A percentile compares a stretch with the other conserved stretches of the same genome.
Evolutionary conservation across 768 basidiomycete genomes (phyloP).

Genomic region (Boletus huronensis): DNA sequence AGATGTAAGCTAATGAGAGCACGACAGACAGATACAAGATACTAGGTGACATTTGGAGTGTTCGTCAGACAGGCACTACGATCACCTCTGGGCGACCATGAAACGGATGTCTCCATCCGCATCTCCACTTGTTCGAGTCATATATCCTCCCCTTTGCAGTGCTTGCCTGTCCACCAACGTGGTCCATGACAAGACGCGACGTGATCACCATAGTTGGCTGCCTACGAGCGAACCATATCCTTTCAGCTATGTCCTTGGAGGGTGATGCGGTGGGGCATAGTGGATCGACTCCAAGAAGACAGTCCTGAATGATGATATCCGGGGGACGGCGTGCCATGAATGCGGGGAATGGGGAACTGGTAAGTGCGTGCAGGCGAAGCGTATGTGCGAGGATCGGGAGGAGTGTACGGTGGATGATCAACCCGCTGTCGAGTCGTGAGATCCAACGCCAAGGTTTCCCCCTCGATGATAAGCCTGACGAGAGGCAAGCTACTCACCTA

Average conservation of each 20-base stretch:
- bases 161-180: conserved; percentile 38
- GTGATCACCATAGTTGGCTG: conserved; percentile 36
- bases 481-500: conserved; percentile 23
- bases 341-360: conserved; percentile 25
- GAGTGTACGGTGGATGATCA: conserved; percentile 38
- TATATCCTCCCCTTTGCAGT: conserved; percentile 32
- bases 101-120: conserved; percentile 46
- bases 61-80: conserved; percentile 31
- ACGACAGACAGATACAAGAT: background rate
- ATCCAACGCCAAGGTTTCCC: background rate
- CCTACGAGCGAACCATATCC: conserved; percentile 9
- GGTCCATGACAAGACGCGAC: conserved; percentile 41
- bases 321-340: conserved; percentile 32
- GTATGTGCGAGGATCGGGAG: conserved; percentile 34
- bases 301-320: conserved; percentile 42
- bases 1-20: background rate
- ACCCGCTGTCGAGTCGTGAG: conserved; percentile 29
- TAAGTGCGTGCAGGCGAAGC: conserved; percentile 32
- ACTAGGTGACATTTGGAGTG: background rate
- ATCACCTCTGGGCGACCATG: conserved; percentile 37
- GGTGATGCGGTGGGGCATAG: conserved; percentile 30
- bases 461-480: too few species aligned
- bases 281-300: conserved; percentile 38
- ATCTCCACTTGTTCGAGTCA: conserved; percentile 38
- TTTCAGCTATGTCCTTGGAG: conserved; percentile 1